A percentile compares a stretch with the other conserved stretches of the same genome.
phyloP scores from a whole-genome alignment of 192 early-diverging fungal species.

The Kickxella alabastrina region DNA sequence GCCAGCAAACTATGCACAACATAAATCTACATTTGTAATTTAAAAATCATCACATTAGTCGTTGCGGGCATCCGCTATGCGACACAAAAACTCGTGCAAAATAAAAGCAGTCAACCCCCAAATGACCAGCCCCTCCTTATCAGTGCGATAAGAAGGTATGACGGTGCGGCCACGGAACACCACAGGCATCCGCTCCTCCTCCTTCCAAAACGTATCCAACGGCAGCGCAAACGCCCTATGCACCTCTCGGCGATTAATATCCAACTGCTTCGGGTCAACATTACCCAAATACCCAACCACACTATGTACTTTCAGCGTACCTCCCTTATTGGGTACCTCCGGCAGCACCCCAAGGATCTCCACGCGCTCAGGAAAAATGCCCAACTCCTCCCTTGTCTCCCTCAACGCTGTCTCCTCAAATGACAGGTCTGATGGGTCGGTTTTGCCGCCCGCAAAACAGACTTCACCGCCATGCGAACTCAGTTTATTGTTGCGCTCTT shows the following conservation, averaged over 20 bases:
- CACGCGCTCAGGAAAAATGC: slow-evolving; percentile 44
- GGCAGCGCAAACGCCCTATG: slow-evolving; percentile 63
- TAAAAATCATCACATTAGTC: too few relatives aligned
- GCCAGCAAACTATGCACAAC: too few relatives aligned
- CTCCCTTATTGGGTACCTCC: slow-evolving; percentile 58
- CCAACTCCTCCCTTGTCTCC: slow-evolving; percentile 79
- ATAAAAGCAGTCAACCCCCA: slow-evolving; percentile 85
- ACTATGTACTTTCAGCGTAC: slow-evolving; percentile 58
- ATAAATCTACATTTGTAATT: too few relatives aligned
- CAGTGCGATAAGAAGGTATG: slow-evolving; percentile 60
- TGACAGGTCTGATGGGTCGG: slow-evolving; percentile 57
- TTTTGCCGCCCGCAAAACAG: slow-evolving; percentile 76
- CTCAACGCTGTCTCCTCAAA: slow-evolving; percentile 66
- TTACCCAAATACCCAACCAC: slow-evolving; percentile 57
- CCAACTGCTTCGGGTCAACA: slow-evolving; percentile 41
- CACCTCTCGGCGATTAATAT: slow-evolving; percentile 67
- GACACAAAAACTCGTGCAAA: slow-evolving; percentile 53
- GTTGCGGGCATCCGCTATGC: neutral
- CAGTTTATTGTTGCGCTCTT: slow-evolving; percentile 63
- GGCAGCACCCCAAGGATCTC: slow-evolving; percentile 61
- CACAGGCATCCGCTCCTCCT: slow-evolving; percentile 27
- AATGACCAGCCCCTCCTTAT: slow-evolving; percentile 54
- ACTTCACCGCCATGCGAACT: slow-evolving; percentile 74
- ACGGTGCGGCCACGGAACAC: slow-evolving; percentile 55
- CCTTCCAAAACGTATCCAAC: slow-evolving; percentile 60